Evolutionary conservation across 2,329 filamentous ascomycete genomes (phyloP), one percentile per base, ranked within the genome.

Genomic region (Corynespora cassiicola): DNA sequence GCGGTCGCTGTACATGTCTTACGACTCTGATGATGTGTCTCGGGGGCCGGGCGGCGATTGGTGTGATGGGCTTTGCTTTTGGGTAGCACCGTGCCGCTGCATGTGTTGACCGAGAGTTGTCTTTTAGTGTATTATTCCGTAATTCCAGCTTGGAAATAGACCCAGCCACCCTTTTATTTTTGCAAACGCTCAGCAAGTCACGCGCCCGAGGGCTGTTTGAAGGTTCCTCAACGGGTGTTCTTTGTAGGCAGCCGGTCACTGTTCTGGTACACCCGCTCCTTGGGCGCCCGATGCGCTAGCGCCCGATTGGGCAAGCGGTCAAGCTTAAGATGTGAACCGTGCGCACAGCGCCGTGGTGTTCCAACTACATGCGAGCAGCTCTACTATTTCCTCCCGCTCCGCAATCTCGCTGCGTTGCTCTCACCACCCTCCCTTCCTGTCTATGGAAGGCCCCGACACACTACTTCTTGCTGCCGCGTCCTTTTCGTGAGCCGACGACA

Each of bases 401-500:
- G 26, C 31, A 30, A 25, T 22, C 38, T 36, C 27, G 36, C 30
- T 15, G 25, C 44, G 28, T 10, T 22, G 16, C 28, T 36, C 19
- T 26, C 28, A 22, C 21, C n/a, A 26, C 21, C 22, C 25, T 19
- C n/a, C 39, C 47, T 47, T 50, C 54, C 54, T 50, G 55, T 64
- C 51, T 57, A 67, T 68, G 65, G 65, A 63, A 56, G 58, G 44
- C 51, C 31, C 45, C 25, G n/a, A 39, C 46, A 35, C 42, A 40
- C 34, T 19, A 24, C 31, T 46, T 43, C 46, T 49, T 46, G 45
- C 55, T 54, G 60, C 49, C 49, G 56, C 48, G 53, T 50, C 60
- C 60, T 59, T 55, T 52, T 47, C 59, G 56, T 66, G 63, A 66
- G 59, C 52, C 54, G 50, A 54, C 56, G 63, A 52, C 37, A 68